Evolutionary conservation across 108 stramenopile species (phyloP), one percentile per base, ranked within the genome.

Genomic region (Stephanodiscus minutulus): DNA sequence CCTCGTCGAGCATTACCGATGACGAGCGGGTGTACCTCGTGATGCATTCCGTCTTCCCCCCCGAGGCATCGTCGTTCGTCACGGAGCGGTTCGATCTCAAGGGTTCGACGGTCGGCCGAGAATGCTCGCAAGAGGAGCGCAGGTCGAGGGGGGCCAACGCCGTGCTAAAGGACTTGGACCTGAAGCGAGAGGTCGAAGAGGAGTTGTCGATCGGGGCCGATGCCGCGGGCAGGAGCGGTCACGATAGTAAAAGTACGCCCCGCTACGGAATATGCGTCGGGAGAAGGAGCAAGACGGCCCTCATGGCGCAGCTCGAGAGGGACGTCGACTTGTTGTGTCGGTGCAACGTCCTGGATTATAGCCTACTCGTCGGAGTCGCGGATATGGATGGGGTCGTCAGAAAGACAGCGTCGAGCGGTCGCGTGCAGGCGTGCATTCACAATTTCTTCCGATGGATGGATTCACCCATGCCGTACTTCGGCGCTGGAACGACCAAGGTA

Each of bases 41-140:
- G 13, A 92, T 93, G 89, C 91, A 95, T 74, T 81, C 89, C 10
- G 90, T 95, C 5, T 95, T 93, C 76, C 94, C 94, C 13, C 69
- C 90, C 1, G 81, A 90, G 36, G 77, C 84, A 47, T 84, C 85
- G 6, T 59, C 79, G 10, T 87, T 90, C 49, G 74, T 96, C 25
- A 82, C 88, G 15, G 91, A 93, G 73, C 81, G 91, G 61, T 96
- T 86, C 63, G 95, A 96, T 74, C 81, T 96, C 17, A 96, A 96
- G 61, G 95, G 95, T 11, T 90, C 88, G 1, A 93, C 92, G 0
- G 88, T 96, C 39, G 95, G 95, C 24, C 72, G 95, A 36, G 86
- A 90, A 68, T 89, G 89, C 41, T 89, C 89, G 4, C 41, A 63
- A 21, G 86, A 90, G 64, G 94, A 92, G 83, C 69, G 76, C 28